Base-by-base conservation (phyloP, 108 stramenopile genomes). In the Conticribra weissflogii region DNA sequence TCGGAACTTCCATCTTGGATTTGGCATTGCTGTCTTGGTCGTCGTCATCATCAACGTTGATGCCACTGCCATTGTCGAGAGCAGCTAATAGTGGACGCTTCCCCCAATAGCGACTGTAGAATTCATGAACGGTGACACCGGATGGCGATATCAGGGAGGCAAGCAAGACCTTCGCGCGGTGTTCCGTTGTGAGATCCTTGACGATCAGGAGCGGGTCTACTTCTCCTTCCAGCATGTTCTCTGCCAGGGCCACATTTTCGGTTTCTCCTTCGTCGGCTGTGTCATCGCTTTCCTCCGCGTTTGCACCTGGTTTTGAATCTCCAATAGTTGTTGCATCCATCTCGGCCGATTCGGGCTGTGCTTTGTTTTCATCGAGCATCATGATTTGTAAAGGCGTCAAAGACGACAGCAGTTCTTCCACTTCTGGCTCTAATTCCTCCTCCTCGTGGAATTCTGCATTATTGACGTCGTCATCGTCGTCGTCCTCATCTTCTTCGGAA, bases 51-150 rank as follows among this genome's bases (percentile, higher is more conserved):
- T 41, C 18, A 2, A 61, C 54, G 1, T 61, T 57, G n/a, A n/a
- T n/a, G n/a, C 59, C 72, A 0, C 48, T 31, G 27, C 24, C 52
- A 18, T 34, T 41, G 49, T 81, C 76, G 3, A 71, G 41, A 21
- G 75, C 52, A 23, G 86, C 82, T 19, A 86, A 49, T 12, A 98
- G 66, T n/a, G 97, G 94, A 66, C 87, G 81, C 62, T 93, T 86
- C 59, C 95, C 95, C 86, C 84, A 96, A 69, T 96, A 89, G 0
- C 72, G 63, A 2, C 71, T 32, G 58, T 94, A 91, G 60, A 96
- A 98, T 72, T 89, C 78, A 25, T 83, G 66, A 3, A 72, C 54
- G 3, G 81, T 60, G 18, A 89, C 79, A 23, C 56, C 64, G 7
- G 82, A 68, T 3, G 90, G 89, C 24, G 59, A 63, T 0, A 96